Evolutionary conservation across 139 green algal species (phyloP), one percentile per base, ranked within the genome.

Genomic region (Auxenochlorella protothecoides): DNA sequence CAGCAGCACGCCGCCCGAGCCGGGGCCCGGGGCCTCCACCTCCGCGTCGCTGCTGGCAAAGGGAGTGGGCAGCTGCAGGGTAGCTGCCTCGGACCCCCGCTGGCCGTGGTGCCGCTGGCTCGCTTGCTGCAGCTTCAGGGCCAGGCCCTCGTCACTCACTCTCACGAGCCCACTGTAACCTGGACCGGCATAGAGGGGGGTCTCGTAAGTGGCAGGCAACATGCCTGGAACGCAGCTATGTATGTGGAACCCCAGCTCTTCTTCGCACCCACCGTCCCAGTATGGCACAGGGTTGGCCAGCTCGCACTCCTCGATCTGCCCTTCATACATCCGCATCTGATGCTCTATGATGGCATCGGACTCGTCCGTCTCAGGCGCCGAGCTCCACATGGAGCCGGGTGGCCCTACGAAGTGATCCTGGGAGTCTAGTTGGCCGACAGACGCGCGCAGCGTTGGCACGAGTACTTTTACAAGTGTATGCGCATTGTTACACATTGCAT

Each of bases 1-100:
- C 4, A 61, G 54, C 56, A 83, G 63, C 3, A 61, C 72, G 60
- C 83, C 78, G 59, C 78, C 70, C 78, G 75, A 83, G 16, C 63
- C 66, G 0, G 78, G 78, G n/a, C 59, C 55, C 7, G 83, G 66
- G 0, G 69, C 83, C 65, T 83, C 78, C 5, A 72, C 54, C 27
- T 79, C 57, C 4, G 74, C 65, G 16, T 55, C 11, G 27, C 64
- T 83, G 55, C 62, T 81, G 27, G 61, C 64, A 51, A 64, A 63
- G 63, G 74, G 62, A 7, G 3, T 53, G 8, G 70, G 75, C 11
- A 82, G 52, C 53, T 69, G 61, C 3, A 3, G 6, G 13, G 44
- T 10, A 65, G 27, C 54, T n/a, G 15, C 44, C 67, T 71, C 12
- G 13, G 61, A 53, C 66, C 16, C 13, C 66, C 53, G 54, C 67